Evolutionary conservation across 345 rosid genomes (phyloP), one percentile per base, ranked within the genome.

Genomic region (Melastoma malabathricum): DNA sequence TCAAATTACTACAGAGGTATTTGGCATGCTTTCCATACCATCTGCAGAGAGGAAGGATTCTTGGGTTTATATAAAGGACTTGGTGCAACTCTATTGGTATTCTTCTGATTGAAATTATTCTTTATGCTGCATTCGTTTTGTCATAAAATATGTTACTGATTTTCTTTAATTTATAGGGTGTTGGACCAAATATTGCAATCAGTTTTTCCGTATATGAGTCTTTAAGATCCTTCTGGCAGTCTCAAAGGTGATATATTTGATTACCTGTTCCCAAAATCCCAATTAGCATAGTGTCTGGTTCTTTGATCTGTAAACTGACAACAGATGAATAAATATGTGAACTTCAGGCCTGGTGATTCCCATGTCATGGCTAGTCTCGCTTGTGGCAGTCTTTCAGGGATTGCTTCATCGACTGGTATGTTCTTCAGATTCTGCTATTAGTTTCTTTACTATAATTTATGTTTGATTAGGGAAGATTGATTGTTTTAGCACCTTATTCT

Each of bases 311-410:
- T 55, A 15, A 18, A 44, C 18, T 51, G 47, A 25, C 13, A 44
- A 44, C 53, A 3, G 19, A 23, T 43, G 31, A 56, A 31, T 46
- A 23, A 47, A 5, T 61, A 18, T 29, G 56, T 27, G 65, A 55
- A 39, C 55, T 10, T 53, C 73, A 92, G 99, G 86, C 84, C 84
- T 7, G 51, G 63, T 52, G 99, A 92, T 74, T 67, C 95, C 16
- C 50, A 72, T 49, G 48, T 60, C 57, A 48, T 71, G 59, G 79
- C 69, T 45, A 75, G 94, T 68, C 89, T 92, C 55, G 75, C 80
- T 17, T 82, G 90, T 59, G 98, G 98, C 60, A 80, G 98, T 73
- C 78, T 92, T 62, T 89, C 95, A 8, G 98, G 98, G 65, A 69
- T 81, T 56, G 90, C 86, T 45, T 84, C 99, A 58, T 92, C 99